Evolutionary conservation across 768 basidiomycete genomes (phyloP), one percentile per base, ranked within the genome.

Genomic region (Lactarius trivialis): DNA sequence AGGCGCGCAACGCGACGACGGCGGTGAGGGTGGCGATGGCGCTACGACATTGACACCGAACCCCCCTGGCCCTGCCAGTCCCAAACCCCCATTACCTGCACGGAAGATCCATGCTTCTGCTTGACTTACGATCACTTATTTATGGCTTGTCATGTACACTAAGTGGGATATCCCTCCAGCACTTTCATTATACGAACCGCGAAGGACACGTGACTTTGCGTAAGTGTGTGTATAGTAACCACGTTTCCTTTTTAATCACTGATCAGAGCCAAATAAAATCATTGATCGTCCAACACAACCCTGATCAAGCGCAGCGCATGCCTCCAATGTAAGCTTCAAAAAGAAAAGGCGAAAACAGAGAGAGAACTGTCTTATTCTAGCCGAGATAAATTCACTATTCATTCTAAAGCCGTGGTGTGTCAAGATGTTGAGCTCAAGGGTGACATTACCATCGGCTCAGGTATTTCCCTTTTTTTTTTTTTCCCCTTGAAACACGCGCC

Each of bases 391-490:
- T 88, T 91, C 70, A 89, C 87, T 7, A 91, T 97, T 50, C 92
- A 96, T 67, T 90, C 93, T 2, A 92, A 86, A 71, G 89, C 93
- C 7, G 81, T 96, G 53, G 89, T 98, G 32, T 93, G 91, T 71
- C 89, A 93, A 70, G 94, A 97, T 76, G 91, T 92, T 33, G 94
- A 98, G 65, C 80, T 98, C 68, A 91, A 92, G 71, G 96, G 97
- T 55, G 89, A 94, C 69, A 90, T 96, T 58, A 95, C 93, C 21
- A 89, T 99, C 60, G 94, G 93, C 30, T 80, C 90, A 71, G 89
- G 91, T 85, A 55, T 33, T 34, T 34, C 45, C n/a, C 1, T 36
- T 5, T 7, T 12, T 21, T 48, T 12, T 14, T 4, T 48, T 4
- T n/a, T n/a, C n/a, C n/a, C n/a, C n/a, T n/a, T n/a, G 21, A 48